Conservation (phyloP, 176 grass and related monocot species). For the sorghum (Sorghum bicolor) region Sorghum_bicolor_NCBIv3 NC_012877.2:52651501-52652000, state of each 20-base stretch:
- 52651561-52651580: conserved; percentile 25
- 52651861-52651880: neutral
- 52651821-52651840: neutral
- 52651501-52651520: neutral
- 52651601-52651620: conserved; percentile 22
- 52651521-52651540: conserved; percentile 13
- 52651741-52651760: neutral
- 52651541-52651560: conserved; percentile 23
- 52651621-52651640: neutral
- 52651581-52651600: conserved; percentile 17
- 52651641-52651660: conserved; percentile 4
- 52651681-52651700: neutral
- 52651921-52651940: neutral
- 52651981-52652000: neutral
- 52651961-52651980: neutral
- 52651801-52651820: neutral
- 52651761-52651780: neutral
- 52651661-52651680: neutral
- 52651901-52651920: neutral
- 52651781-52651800: neutral
- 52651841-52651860: neutral
- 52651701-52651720: conserved; percentile 1
- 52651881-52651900: neutral
- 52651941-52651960: neutral
- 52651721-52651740: neutral